Conservation (phyloP, 2,329 filamentous ascomycete genomes). For the Aspergillus pseudoviridinutans region DNA sequence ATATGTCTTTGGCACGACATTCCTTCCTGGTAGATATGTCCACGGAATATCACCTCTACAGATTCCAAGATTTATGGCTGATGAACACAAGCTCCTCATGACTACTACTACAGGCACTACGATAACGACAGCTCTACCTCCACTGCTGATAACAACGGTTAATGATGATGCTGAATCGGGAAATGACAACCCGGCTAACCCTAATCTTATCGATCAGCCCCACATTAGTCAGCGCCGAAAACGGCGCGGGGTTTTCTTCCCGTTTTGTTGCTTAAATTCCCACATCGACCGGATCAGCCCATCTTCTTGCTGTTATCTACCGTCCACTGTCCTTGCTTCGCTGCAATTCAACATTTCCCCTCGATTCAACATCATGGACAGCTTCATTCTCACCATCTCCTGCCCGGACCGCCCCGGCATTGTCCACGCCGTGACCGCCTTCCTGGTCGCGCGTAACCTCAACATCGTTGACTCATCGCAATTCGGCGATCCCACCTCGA, state of each 20-base stretch:
- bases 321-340: too few relatives aligned
- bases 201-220: conserved; percentile 17
- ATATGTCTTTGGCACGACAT: too few relatives aligned
- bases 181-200: conserved; percentile 1
- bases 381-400: conserved; percentile 74
- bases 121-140: too few relatives aligned
- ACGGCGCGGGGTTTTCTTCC: conserved; percentile 1
- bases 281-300: not conserved
- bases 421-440: conserved; percentile 75
- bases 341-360: conserved; percentile 21
- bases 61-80: too few relatives aligned
- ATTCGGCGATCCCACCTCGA: conserved; percentile 69
- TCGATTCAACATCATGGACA: conserved; percentile 35
- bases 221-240: conserved; percentile 11
- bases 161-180: too few relatives aligned
- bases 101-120: not conserved
- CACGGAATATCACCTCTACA: too few relatives aligned
- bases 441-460: conserved; percentile 68
- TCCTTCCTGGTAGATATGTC: not conserved
- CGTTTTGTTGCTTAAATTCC: not conserved
- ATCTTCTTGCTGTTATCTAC: too few relatives aligned
- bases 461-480: conserved; percentile 84
- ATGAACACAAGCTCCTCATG: too few relatives aligned
- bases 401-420: conserved; percentile 83
- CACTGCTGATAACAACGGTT: too few relatives aligned